phyloP scores from a whole-genome alignment of 345 rosid species.

The Trapa bicornis region DNA sequence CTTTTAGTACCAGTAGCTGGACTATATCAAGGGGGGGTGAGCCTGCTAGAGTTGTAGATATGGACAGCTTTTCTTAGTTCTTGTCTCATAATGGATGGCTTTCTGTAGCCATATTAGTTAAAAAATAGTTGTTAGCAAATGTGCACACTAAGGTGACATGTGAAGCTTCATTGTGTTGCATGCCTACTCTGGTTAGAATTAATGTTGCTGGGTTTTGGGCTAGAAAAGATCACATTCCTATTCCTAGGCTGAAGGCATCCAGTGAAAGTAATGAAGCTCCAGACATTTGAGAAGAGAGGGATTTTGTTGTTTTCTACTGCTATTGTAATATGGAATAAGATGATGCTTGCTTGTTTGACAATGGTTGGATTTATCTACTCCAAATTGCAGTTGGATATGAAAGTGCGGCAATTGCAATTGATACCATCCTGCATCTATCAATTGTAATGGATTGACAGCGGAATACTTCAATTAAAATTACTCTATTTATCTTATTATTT shows the following conservation, averaged over 20 bases:
- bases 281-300: too few relatives aligned
- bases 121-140: not conserved
- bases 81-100: not conserved
- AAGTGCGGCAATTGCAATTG: not conserved
- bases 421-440: not conserved
- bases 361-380: not conserved
- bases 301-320: too few relatives aligned
- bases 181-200: not conserved
- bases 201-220: not conserved
- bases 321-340: too few relatives aligned
- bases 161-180: not conserved
- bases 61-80: not conserved
- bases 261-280: too few relatives aligned
- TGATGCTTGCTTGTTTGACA: not conserved
- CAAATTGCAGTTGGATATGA: not conserved
- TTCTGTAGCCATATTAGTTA: not conserved
- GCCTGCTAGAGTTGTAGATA: not conserved
- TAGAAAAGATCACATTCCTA: not conserved
- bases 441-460: not conserved
- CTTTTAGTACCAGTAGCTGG: too few relatives aligned
- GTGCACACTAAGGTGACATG: not conserved
- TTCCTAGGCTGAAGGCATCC: not conserved
- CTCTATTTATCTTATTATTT: too few relatives aligned
- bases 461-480: too few relatives aligned
- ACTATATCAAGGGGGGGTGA: not conserved